These are phyloP conservation scores for Hirschfeldia incana DNA, from an alignment of 345 rosid genomes.

Conservation along the genomic window DNA sequence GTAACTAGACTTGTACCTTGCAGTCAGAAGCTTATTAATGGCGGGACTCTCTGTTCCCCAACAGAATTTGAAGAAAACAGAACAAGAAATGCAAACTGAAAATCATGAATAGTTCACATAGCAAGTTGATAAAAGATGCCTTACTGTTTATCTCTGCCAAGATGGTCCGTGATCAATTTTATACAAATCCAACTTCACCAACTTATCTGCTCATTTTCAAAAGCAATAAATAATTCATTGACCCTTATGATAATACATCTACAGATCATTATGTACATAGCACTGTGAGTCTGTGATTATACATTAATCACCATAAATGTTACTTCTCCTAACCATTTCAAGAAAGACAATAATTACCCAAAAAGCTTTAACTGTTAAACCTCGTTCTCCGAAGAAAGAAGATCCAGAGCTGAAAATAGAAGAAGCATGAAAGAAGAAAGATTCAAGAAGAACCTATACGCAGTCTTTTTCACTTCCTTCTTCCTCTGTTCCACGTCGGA, in stretches of 20 bases:
- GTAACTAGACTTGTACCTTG: slow-evolving; percentile 12
- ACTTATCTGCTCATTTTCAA: slow-evolving; percentile 11
- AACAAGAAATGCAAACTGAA: background rate
- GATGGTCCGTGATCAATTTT: slow-evolving; percentile 21
- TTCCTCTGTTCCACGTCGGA: slow-evolving; percentile 38
- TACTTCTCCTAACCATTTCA: slow-evolving; percentile 24
- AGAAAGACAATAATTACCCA: slow-evolving; percentile 17
- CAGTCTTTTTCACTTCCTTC: slow-evolving; percentile 11
- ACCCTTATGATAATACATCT: slow-evolving; percentile 10
- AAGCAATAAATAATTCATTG: slow-evolving; percentile 18
- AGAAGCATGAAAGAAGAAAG: slow-evolving; percentile 28
- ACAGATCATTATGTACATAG: slow-evolving; percentile 10
- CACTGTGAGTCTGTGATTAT: slow-evolving; percentile 20
- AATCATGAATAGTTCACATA: background rate
- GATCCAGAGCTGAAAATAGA: slow-evolving; percentile 20
- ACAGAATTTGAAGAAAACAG: slow-evolving; percentile 17
- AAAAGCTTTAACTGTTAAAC: slow-evolving; percentile 9
- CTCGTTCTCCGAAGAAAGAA: slow-evolving; percentile 21
- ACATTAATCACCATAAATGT: slow-evolving; percentile 20
- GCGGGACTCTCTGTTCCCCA: slow-evolving; percentile 32
- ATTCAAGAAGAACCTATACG: slow-evolving; percentile 33
- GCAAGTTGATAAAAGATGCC: slow-evolving; percentile 1
- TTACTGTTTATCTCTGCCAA: slow-evolving; percentile 13
- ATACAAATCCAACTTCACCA: slow-evolving; percentile 9
- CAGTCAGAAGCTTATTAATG: slow-evolving; percentile 25